phyloP scores from a whole-genome alignment of 2,329 filamentous ascomycete species.

The Rhexocercosporidium sp. region DNA sequence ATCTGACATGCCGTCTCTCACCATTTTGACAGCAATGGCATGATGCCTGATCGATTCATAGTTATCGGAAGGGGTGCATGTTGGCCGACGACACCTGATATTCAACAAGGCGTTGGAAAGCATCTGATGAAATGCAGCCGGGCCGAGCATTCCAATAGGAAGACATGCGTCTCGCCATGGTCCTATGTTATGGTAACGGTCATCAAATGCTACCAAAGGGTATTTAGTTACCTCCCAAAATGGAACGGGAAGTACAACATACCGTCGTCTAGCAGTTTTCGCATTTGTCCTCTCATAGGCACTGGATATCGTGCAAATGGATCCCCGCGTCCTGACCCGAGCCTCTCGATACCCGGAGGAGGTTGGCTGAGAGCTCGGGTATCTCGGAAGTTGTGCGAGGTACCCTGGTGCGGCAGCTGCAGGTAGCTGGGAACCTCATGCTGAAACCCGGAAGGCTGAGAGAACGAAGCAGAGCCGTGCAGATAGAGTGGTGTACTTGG shows the following conservation, averaged over 20 bases:
- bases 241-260: not conserved
- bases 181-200: slow-evolving; percentile 18
- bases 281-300: slow-evolving; percentile 16
- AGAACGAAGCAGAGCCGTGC: not conserved
- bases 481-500: not conserved
- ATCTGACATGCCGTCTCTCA: slow-evolving; percentile 13
- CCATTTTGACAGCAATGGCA: slow-evolving; percentile 18
- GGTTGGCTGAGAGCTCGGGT: not conserved
- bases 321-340: slow-evolving; percentile 23
- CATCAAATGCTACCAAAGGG: slow-evolving; percentile 23
- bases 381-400: not conserved
- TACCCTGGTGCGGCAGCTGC: not conserved
- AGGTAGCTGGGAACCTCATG: not conserved
- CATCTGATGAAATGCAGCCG: slow-evolving; percentile 23
- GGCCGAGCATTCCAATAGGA: slow-evolving; percentile 20
- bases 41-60: slow-evolving; percentile 22
- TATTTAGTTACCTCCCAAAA: not conserved
- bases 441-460: not conserved
- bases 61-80: not conserved
- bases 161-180: slow-evolving; percentile 26
- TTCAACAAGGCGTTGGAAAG: slow-evolving; percentile 24
- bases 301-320: slow-evolving; percentile 28
- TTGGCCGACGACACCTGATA: slow-evolving; percentile 1
- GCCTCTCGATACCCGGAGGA: slow-evolving; percentile 15
- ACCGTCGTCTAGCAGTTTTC: slow-evolving; percentile 26